phyloP scores from a whole-genome alignment of 1,284 basidiomycete genomes.

The Ustilago vetiveriae region DNA sequence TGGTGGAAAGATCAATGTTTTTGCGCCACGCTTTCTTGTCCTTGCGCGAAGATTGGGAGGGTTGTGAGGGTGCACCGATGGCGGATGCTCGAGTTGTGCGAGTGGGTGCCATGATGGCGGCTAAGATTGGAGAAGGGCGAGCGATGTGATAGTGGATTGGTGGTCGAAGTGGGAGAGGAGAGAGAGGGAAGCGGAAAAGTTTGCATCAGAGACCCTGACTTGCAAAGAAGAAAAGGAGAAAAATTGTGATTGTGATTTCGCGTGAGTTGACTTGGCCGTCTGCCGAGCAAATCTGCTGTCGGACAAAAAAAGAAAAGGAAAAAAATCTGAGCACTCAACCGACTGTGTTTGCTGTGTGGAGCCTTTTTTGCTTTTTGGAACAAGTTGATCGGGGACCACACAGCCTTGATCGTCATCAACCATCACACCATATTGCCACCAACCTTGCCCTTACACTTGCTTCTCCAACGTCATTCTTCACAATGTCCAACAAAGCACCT shows the following conservation, averaged over 20 bases:
- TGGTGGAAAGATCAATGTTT: slow-evolving; percentile 70
- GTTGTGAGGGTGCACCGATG: slow-evolving; percentile 48
- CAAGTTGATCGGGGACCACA: no score
- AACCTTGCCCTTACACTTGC: neutral
- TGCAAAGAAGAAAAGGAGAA: no score
- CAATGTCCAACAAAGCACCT: slow-evolving; percentile 25
- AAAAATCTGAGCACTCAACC: no score
- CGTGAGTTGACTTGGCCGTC: no score
- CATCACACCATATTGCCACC: neutral
- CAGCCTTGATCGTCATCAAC: neutral
- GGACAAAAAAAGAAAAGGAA: slow-evolving; percentile 2
- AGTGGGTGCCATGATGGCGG: slow-evolving; percentile 25
- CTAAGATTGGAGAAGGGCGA: neutral
- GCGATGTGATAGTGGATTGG: neutral
- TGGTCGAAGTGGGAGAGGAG: no score
- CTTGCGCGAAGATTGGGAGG: slow-evolving; percentile 80
- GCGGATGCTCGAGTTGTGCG: slow-evolving; percentile 24
- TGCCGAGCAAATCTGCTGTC: no score
- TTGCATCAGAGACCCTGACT: no score
- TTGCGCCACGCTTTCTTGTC: slow-evolving; percentile 93
- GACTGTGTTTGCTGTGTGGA: neutral
- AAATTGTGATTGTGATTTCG: no score
- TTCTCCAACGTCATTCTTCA: neutral
- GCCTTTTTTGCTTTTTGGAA: no score
- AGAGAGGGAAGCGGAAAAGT: no score